phyloP scores from a whole-genome alignment of 331 rosid species.

The Telfairia occidentalis region DNA sequence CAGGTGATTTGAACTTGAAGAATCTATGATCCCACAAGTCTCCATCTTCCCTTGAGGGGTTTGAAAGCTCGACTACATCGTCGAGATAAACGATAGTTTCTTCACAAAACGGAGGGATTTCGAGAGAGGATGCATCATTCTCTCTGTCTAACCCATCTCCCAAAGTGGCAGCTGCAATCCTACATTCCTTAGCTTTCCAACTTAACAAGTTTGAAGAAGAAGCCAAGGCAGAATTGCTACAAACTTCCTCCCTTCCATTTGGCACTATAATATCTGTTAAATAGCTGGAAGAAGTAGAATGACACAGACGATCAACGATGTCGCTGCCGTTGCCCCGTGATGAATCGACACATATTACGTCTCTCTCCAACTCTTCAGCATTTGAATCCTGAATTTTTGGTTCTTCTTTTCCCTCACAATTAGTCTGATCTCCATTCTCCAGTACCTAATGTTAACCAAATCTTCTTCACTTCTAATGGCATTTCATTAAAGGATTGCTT shows the following conservation, averaged over 20 bases:
- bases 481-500: not conserved
- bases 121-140: constrained; percentile 14
- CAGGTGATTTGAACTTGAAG: constrained; percentile 33
- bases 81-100: constrained; percentile 28
- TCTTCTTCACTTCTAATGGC: not conserved
- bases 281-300: not conserved
- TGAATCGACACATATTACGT: constrained; percentile 17
- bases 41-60: constrained; percentile 22
- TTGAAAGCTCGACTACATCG: constrained; percentile 35
- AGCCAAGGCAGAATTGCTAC: not conserved
- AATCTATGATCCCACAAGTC: constrained; percentile 27
- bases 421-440: not conserved
- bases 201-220: not conserved
- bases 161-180: not conserved
- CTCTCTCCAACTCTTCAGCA: constrained; percentile 21
- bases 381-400: constrained; percentile 17
- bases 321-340: not conserved
- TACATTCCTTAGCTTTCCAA: not conserved
- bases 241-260: not conserved
- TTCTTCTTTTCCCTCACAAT: constrained; percentile 11
- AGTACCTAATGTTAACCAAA: not conserved
- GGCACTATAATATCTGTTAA: too few species aligned
- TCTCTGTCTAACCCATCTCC: not conserved
- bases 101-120: constrained; percentile 14
- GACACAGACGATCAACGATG: not conserved